Base-by-base conservation (phyloP, 192 early-diverging fungal species). In the Radiomyces spectabilis region DNA sequence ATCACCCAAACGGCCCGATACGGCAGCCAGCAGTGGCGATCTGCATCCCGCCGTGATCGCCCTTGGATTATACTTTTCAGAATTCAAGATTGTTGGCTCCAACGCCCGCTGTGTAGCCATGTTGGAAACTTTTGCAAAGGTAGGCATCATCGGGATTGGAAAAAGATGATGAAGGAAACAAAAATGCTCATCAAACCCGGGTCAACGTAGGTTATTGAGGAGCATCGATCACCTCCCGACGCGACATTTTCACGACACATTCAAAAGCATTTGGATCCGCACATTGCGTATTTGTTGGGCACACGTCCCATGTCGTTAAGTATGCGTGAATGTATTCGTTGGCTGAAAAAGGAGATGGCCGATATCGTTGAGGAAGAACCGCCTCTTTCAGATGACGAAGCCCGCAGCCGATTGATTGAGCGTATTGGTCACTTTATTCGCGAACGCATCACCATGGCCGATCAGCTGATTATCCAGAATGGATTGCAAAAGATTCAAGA, bases 91-190 rank as follows among this genome's bases (percentile, higher is more conserved):
- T 39, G 72, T 78, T 38, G 94, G 97, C 4, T 88, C 94, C 12
- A 97, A 94, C 60, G 92, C 94, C 0, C 72, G 97, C 33, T 87
- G 89, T 53, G 68, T 92, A 18, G 91, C 95, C n/a, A 89, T 94
- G 68, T 55, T 99, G 32, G 66, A 71, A 19, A 87, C 89, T 0
- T 94, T 99, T 58, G 79, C 81, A 55, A 84, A 81, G 76, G 90
- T 86, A 74, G 29, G 41, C 13, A 25, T 35, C 46, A 26, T 24
- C n/a, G n/a, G n/a, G n/a, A n/a, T n/a, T n/a, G n/a, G n/a, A n/a
- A 25, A 30, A 15, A 16, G 15, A 6, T 32, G n/a, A n/a, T n/a
- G n/a, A n/a, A 7, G 26, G 12, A 22, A 26, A 13, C 18, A 27
- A 32, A 29, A 25, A 41, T 55, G 27, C 15, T n/a, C 31, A 12